These are phyloP conservation scores for Davidsoniella virescens DNA, from an alignment of 2,329 filamentous ascomycete species.

Conservation along the genomic window DNA sequence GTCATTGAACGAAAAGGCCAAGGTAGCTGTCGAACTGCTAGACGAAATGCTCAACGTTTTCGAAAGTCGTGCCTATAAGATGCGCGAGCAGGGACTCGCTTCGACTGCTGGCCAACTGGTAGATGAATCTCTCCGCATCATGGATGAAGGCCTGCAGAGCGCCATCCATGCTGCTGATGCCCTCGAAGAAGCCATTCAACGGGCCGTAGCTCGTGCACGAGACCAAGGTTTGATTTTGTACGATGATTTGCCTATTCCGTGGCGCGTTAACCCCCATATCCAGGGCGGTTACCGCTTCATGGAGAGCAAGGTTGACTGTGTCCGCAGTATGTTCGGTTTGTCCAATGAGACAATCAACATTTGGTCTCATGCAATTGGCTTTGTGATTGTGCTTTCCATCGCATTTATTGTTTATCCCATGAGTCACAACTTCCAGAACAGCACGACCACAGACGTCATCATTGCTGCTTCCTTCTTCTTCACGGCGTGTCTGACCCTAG, in stretches of 20 bases:
- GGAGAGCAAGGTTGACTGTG: conserved; percentile 77
- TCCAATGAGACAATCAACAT: conserved; percentile 97
- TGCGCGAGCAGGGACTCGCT: conserved; percentile 60
- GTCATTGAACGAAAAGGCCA: conserved; percentile 80
- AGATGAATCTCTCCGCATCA: conserved; percentile 61
- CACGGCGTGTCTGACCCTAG: conserved; percentile 82
- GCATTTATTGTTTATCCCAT: conserved; percentile 94
- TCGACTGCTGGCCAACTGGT: conserved; percentile 54
- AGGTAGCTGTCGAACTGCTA: conserved; percentile 71
- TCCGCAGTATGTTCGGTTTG: conserved; percentile 65
- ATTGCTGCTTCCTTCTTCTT: conserved; percentile 93
- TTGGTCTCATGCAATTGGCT: conserved; percentile 83
- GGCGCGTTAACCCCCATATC: conserved; percentile 93
- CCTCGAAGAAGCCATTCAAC: conserved; percentile 70
- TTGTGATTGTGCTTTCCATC: conserved; percentile 72
- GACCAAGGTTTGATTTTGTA: conserved; percentile 75
- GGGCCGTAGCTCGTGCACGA: conserved; percentile 56
- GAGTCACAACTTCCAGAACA: conserved; percentile 70
- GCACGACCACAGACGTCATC: conserved; percentile 74
- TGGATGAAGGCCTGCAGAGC: conserved; percentile 66
- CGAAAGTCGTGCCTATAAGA: conserved; percentile 63
- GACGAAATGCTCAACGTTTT: conserved; percentile 75
- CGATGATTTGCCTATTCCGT: conserved; percentile 77
- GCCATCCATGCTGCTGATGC: conserved; percentile 70
- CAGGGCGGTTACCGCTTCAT: conserved; percentile 82